Evolutionary conservation across 768 basidiomycete genomes (phyloP).

Genomic region (Tephrocybe sp.): DNA sequence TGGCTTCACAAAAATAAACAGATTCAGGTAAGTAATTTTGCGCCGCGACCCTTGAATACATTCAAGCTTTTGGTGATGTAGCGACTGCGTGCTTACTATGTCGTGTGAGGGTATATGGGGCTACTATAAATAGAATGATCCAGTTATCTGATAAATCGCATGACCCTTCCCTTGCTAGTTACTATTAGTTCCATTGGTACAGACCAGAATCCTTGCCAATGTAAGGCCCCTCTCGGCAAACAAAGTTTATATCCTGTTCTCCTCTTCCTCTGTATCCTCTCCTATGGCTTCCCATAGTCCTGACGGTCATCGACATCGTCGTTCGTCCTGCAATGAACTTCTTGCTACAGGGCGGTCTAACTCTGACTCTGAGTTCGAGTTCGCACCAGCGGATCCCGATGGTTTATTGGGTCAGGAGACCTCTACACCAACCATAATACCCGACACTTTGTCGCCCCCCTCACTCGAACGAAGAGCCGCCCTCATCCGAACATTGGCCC

Average conservation of each 20-base stretch:
- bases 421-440: neutral
- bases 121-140: neutral
- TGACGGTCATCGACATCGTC: slow-evolving; percentile 18
- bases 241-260: neutral
- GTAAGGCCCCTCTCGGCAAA: slow-evolving; percentile 3
- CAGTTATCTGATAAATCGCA: slow-evolving; percentile 9
- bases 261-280: neutral
- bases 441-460: slow-evolving; percentile 1
- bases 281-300: neutral
- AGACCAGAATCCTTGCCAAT: neutral
- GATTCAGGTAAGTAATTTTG: slow-evolving; percentile 20
- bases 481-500: slow-evolving; percentile 55
- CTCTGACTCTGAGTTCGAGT: slow-evolving; percentile 18
- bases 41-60: neutral
- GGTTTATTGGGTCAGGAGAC: slow-evolving; percentile 19
- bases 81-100: slow-evolving; percentile 6
- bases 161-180: neutral
- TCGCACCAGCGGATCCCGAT: slow-evolving; percentile 17
- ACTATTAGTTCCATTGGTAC: neutral
- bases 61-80: too few relatives aligned
- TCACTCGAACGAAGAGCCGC: slow-evolving; percentile 29
- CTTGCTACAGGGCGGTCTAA: slow-evolving; percentile 15
- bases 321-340: slow-evolving; percentile 26
- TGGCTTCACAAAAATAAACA: slow-evolving; percentile 28
- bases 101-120: slow-evolving; percentile 2